These are phyloP conservation scores for Stereum hirsutum DNA, from an alignment of 1,284 basidiomycete genomes.

Conservation along the genomic window DNA sequence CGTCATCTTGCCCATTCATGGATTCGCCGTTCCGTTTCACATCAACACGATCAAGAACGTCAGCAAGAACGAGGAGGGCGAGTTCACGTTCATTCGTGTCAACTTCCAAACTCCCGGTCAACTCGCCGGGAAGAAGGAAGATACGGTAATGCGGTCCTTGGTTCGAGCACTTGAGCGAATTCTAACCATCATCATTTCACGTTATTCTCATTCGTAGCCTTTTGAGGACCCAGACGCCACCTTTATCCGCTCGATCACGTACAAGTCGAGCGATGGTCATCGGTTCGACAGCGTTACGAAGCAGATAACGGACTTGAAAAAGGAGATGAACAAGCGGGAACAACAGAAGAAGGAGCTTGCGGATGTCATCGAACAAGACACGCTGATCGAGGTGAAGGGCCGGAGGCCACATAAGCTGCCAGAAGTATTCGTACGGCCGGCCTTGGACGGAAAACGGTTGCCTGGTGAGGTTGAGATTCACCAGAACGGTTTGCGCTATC, in stretches of 20 bases:
- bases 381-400: conserved; percentile 80
- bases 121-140: conserved; percentile 97
- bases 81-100: conserved; percentile 91
- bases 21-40: conserved; percentile 95
- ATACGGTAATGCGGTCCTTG: conserved; percentile 76
- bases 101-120: conserved; percentile 99
- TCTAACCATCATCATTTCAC: neutral
- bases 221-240: conserved; percentile 97
- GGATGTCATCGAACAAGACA: conserved; percentile 94
- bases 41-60: conserved; percentile 98
- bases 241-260: conserved; percentile 93
- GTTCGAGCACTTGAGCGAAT: conserved; percentile 1
- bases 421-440: conserved; percentile 92
- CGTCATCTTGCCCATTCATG: conserved; percentile 88
- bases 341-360: conserved; percentile 98
- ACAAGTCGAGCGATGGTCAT: conserved; percentile 83
- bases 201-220: conserved; percentile 40
- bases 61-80: conserved; percentile 95
- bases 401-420: conserved; percentile 77
- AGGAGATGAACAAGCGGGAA: conserved; percentile 94
- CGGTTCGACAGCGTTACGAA: conserved; percentile 88
- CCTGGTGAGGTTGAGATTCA: conserved; percentile 98
- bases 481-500: conserved; percentile 92
- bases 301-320: conserved; percentile 93
- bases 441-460: conserved; percentile 85